These are phyloP conservation scores for Serendipita sp. DNA, from an alignment of 768 basidiomycete species.

Conservation along the genomic window DNA sequence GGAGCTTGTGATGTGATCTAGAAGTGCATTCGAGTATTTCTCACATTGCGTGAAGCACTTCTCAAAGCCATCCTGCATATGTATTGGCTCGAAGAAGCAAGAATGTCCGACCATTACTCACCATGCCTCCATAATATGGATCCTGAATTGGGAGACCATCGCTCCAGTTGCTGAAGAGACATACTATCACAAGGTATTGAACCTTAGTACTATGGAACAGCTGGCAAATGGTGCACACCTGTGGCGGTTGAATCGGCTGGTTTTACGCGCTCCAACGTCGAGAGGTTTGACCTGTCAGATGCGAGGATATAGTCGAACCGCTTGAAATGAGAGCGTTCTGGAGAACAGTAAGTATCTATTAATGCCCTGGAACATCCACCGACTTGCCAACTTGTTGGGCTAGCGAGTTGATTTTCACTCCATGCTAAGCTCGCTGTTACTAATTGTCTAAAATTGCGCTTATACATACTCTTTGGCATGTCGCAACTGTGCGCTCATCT, in stretches of 20 bases:
- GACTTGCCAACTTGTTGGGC: constrained; percentile 42
- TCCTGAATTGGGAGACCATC: constrained; percentile 60
- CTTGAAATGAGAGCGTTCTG: constrained; percentile 41
- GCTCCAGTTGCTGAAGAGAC: constrained; percentile 67
- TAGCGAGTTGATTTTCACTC: constrained; percentile 49
- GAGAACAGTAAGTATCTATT: no score
- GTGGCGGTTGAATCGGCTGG: constrained; percentile 32
- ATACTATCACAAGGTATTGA: constrained; percentile 24
- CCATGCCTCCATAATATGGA: constrained; percentile 66
- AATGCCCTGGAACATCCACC: no score
- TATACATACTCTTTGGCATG: constrained; percentile 46
- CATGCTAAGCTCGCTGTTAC: constrained; percentile 30
- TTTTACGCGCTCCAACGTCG: constrained; percentile 36
- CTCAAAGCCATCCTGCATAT: constrained; percentile 50
- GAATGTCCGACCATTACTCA: constrained; percentile 20
- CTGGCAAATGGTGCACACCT: neutral
- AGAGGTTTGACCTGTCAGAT: constrained; percentile 62
- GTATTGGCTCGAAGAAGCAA: constrained; percentile 1
- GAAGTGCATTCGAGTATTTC: constrained; percentile 56
- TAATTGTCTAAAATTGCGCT: constrained; percentile 5
- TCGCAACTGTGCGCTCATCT: constrained; percentile 55
- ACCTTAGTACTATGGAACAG: neutral
- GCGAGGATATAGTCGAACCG: constrained; percentile 75
- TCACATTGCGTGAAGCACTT: constrained; percentile 63
- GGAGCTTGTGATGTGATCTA: constrained; percentile 31